Evolutionary conservation across 345 rosid species (phyloP).

Genomic region (Balakata baccata): DNA sequence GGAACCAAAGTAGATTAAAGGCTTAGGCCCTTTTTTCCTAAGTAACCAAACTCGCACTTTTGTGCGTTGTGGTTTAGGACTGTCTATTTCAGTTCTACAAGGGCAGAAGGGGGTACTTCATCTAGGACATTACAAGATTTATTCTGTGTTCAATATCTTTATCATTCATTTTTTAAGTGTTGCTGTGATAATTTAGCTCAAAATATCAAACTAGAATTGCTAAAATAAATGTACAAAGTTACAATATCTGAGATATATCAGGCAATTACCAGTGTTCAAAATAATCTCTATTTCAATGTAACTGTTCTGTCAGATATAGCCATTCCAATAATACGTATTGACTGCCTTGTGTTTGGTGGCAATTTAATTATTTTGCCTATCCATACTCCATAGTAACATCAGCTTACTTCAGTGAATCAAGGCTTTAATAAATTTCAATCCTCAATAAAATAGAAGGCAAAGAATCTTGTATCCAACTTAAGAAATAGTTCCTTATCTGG

Average conservation of each 20-base stretch:
- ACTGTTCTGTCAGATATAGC: conserved; percentile 1
- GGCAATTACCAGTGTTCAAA: not conserved
- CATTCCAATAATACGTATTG: not conserved
- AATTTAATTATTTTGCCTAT: not conserved
- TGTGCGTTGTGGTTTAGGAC: not conserved
- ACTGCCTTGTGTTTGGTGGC: not conserved
- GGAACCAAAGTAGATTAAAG: not conserved
- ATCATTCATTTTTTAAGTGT: not conserved
- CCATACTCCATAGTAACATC: not conserved
- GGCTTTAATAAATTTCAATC: not conserved
- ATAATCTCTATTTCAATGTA: not conserved
- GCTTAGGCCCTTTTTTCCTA: not conserved
- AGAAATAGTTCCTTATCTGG: no score
- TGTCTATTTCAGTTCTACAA: not conserved
- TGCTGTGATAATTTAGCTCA: not conserved
- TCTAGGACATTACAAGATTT: not conserved
- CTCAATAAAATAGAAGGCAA: not conserved
- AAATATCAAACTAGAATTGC: not conserved
- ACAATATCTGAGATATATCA: not conserved
- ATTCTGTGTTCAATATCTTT: not conserved
- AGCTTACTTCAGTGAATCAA: not conserved
- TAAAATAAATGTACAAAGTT: not conserved
- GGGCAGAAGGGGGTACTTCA: not conserved
- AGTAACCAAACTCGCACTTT: not conserved
- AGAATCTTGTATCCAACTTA: not conserved